Base-by-base conservation (phyloP, 148 eudicot species). In the Arctostaphylos glauca region DNA sequence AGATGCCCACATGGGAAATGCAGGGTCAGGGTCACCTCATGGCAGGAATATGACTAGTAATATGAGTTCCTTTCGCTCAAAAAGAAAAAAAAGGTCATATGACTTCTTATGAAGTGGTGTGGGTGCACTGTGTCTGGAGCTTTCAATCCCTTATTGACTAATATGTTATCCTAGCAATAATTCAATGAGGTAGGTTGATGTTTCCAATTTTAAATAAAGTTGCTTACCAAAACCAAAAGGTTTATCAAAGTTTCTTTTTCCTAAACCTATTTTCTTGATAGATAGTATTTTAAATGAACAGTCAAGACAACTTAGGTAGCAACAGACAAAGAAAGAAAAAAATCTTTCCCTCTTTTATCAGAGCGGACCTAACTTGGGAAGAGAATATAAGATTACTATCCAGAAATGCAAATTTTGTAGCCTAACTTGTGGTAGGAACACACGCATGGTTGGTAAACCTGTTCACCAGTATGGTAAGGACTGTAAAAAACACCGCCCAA, bases 1-100 rank as follows among this genome's bases (percentile, higher is more conserved):
- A 78, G 46, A 53, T n/a, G 53, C 43, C 67, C 89, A 64, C 83
- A 81, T 81, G 83, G 77, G 80, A 74, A 54, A 55, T 48, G 50
- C 50, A 64, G 55, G 66, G 43, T 31, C 21, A 41, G 60, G 49
- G 15, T 64, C 12, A 41, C 64, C 14, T 15, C 23, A 54, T 38
- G 66, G 21, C 60, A 15, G 79, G 58, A 31, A 3, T 31, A 21
- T 50, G 46, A 25, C 9, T 76, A 52, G 31, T n/a, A 18, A 60
- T 60, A 60, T 4, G 23, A 60, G 23, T 60, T 60, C 67, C 25
- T 66, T 60, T 10, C 25, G 12, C 38, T 23, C 5, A 8, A 10
- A 23, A 8, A 62, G 23, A 19, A 59, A 8, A 60, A 21, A 8
- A 21, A 21, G 31, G 38, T 31, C 38, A 31, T 5, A 60, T n/a